Percentiles rank a stretch among this genome's conserved stretches.
These are phyloP conservation scores for Funneliformis mosseae DNA, from an alignment of 192 early-diverging fungal genomes.

Conservation along the genomic window DNA sequence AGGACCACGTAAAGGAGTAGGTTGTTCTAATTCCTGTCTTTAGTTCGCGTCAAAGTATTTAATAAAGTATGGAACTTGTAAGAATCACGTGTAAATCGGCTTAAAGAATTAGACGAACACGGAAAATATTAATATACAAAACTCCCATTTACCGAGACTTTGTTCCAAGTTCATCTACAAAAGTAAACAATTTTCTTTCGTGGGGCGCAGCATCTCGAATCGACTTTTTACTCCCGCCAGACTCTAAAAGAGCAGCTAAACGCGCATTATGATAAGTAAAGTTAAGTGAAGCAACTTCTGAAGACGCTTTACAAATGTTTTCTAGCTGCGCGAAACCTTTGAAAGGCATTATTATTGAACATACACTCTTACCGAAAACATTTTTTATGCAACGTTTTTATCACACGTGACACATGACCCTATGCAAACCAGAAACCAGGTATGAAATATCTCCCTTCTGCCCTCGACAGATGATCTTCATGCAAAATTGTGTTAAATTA, in stretches of 20 bases:
- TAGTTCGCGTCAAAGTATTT: background rate
- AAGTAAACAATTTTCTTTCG: conserved; percentile 28
- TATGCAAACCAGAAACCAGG: background rate
- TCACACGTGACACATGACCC: too few species aligned
- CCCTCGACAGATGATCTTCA: background rate
- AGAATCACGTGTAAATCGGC: background rate
- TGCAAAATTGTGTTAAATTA: background rate
- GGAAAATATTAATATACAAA: background rate
- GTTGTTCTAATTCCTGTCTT: conserved; percentile 23
- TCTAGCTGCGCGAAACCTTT: conserved; percentile 24
- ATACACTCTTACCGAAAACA: too few species aligned
- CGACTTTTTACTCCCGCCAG: background rate
- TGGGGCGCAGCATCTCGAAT: conserved; percentile 29
- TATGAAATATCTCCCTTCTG: background rate
- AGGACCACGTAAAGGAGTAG: conserved; percentile 28
- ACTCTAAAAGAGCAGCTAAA: conserved; percentile 1
- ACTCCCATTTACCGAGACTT: background rate
- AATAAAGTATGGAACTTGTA: background rate
- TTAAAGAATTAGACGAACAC: background rate
- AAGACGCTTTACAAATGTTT: conserved; percentile 12
- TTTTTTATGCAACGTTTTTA: too few species aligned
- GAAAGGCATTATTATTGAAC: background rate
- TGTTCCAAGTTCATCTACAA: conserved; percentile 16
- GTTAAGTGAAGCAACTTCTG: conserved; percentile 20
- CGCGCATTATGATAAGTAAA: conserved; percentile 9